Percentiles rank a stretch among this genome's conserved stretches.
phyloP scores from a whole-genome alignment of 2,329 filamentous ascomycete genomes.

The Paramyrothecium roridum region DNA sequence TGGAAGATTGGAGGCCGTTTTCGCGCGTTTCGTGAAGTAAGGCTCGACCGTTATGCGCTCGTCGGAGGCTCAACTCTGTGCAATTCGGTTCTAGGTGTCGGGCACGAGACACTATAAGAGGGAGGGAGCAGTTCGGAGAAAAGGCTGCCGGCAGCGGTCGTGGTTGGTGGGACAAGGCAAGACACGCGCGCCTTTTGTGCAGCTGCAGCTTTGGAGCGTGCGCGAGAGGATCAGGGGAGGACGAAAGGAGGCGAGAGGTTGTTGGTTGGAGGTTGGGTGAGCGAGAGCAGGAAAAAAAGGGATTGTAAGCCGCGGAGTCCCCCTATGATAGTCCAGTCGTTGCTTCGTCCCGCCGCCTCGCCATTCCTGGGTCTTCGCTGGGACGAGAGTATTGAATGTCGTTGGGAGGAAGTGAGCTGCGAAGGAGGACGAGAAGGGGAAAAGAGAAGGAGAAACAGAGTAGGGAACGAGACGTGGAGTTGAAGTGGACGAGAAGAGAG shows the following conservation, averaged over 20 bases:
- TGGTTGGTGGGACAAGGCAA: neutral
- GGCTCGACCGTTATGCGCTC: neutral
- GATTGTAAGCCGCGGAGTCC: neutral
- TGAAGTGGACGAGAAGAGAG: too few species aligned
- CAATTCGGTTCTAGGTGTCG: neutral
- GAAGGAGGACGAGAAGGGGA: neutral
- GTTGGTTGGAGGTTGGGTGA: neutral
- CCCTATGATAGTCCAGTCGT: too few species aligned
- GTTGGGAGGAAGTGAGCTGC: too few species aligned
- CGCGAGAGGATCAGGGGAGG: neutral
- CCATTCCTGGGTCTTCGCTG: too few species aligned
- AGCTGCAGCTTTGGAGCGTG: neutral
- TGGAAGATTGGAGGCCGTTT: too few species aligned
- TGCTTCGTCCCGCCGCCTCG: too few species aligned
- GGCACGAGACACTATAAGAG: neutral
- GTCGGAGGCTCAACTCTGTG: neutral
- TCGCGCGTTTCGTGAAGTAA: neutral
- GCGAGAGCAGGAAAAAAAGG: neutral
- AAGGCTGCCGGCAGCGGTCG: neutral
- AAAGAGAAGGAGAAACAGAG: conserved; percentile 1
- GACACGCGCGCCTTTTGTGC: neutral
- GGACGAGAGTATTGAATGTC: too few species aligned
- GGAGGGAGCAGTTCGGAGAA: neutral
- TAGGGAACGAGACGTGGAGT: neutral
- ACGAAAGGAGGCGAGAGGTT: neutral